phyloP scores from a whole-genome alignment of 257 asterid genomes.

The Solanum piurae region DNA sequence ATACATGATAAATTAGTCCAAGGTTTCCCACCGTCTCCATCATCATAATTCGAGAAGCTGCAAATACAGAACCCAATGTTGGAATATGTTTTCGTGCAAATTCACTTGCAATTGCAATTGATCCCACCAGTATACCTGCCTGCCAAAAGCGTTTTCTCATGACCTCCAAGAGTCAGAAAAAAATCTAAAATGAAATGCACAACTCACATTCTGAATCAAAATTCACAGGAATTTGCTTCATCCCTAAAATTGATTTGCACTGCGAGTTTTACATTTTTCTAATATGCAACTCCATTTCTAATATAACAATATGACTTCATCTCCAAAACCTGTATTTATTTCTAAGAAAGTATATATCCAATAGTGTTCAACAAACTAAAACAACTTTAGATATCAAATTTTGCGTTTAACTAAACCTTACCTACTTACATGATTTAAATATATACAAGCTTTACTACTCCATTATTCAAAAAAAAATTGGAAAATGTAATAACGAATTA shows the following conservation, averaged over 20 bases:
- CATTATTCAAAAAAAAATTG: too few species aligned
- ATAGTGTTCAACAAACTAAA: too few species aligned
- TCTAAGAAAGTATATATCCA: too few species aligned
- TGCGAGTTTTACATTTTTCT: neutral
- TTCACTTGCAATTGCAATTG: neutral
- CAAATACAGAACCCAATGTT: neutral
- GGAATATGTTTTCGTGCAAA: neutral
- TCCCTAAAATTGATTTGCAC: neutral
- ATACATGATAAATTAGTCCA: slow-evolving; percentile 12
- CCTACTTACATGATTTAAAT: too few species aligned
- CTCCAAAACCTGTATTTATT: neutral
- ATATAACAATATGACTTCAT: neutral
- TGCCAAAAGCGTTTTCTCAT: neutral
- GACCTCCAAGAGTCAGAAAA: neutral
- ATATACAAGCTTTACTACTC: too few species aligned
- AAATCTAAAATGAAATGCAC: neutral
- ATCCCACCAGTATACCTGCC: slow-evolving; percentile 11
- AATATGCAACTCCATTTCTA: neutral
- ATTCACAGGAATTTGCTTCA: neutral
- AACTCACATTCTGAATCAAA: neutral
- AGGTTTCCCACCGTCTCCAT: slow-evolving; percentile 12
- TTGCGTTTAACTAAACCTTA: too few species aligned
- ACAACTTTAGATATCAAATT: too few species aligned
- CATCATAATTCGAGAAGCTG: slow-evolving; percentile 4
- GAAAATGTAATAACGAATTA: too few species aligned